These are phyloP conservation scores for Puccinia triticina DNA, from an alignment of 1,284 basidiomycete species.

Conservation along the genomic window DNA sequence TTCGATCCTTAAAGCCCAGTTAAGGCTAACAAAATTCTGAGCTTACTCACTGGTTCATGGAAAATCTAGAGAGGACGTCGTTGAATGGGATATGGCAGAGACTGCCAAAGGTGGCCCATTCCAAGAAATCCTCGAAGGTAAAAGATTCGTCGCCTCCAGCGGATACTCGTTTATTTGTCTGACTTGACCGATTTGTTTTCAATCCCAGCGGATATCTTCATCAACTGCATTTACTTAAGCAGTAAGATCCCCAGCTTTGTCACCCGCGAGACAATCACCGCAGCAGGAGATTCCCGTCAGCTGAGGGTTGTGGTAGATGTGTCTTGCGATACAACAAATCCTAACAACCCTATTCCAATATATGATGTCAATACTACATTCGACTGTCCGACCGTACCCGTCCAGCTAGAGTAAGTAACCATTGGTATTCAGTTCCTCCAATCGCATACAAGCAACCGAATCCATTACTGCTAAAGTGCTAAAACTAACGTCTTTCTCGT, in stretches of 20 bases:
- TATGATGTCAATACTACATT: conserved; percentile 97
- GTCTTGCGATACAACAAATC: conserved; percentile 98
- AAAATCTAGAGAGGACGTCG: conserved; percentile 78
- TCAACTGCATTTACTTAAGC: conserved; percentile 99
- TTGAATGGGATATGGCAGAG: conserved; percentile 98
- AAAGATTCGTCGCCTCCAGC: background rate
- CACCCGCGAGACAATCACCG: conserved; percentile 72
- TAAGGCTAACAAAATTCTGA: background rate
- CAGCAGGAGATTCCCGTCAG: conserved; percentile 72
- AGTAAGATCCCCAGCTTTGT: conserved; percentile 84
- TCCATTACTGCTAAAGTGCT: background rate
- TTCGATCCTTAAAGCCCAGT: background rate
- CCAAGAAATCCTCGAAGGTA: conserved; percentile 79
- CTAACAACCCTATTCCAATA: conserved; percentile 96
- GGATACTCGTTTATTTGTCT: background rate
- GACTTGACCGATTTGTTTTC: background rate
- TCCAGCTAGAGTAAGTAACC: conserved; percentile 62
- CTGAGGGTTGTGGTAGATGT: conserved; percentile 92
- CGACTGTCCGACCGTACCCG: conserved; percentile 85
- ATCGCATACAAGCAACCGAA: background rate
- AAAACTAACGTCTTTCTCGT: background rate
- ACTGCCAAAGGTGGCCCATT: conserved; percentile 98
- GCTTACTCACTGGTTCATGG: background rate
- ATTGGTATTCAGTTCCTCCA: background rate
- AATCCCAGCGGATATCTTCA: conserved; percentile 81